Percentiles rank a stretch among this genome's conserved stretches.
Conservation (phyloP, 805 yeast genomes). For the Naumovozyma baii region DNA sequence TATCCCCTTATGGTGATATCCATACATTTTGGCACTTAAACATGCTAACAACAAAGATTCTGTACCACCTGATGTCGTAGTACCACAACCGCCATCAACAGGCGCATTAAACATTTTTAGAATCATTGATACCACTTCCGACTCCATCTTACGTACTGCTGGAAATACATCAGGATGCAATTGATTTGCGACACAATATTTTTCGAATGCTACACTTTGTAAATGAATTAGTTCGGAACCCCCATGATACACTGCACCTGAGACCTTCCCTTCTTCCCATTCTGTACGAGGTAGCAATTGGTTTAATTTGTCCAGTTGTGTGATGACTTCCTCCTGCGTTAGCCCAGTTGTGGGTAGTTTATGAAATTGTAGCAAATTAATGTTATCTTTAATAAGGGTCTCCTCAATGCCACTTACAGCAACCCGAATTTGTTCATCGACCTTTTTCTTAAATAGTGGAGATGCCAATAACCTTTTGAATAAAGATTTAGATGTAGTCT, state of each 20-base stretch:
- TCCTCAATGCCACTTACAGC: constrained; percentile 43
- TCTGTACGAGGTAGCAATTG: constrained; percentile 49
- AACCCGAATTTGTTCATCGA: constrained; percentile 49
- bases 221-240: constrained; percentile 66
- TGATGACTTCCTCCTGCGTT: constrained; percentile 35
- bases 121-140: constrained; percentile 91
- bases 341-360: constrained; percentile 55
- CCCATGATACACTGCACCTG: constrained; percentile 96
- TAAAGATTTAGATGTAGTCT: constrained; percentile 14
- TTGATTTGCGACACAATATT: constrained; percentile 83
- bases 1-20: constrained; percentile 46
- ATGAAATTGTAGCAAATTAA: constrained; percentile 35
- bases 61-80: constrained; percentile 91
- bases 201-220: constrained; percentile 68
- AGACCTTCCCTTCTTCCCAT: constrained; percentile 79
- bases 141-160: constrained; percentile 90
- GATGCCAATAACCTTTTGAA: constrained; percentile 33
- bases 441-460: constrained; percentile 46
- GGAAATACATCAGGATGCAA: constrained; percentile 96
- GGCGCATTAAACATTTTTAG: constrained; percentile 77
- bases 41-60: constrained; percentile 84
- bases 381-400: constrained; percentile 48
- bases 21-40: constrained; percentile 78
- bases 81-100: constrained; percentile 44
- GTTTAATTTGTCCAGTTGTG: constrained; percentile 42